Evolutionary conservation across 2,329 filamentous ascomycete genomes (phyloP).

Genomic region (Colletotrichum tropicale): DNA sequence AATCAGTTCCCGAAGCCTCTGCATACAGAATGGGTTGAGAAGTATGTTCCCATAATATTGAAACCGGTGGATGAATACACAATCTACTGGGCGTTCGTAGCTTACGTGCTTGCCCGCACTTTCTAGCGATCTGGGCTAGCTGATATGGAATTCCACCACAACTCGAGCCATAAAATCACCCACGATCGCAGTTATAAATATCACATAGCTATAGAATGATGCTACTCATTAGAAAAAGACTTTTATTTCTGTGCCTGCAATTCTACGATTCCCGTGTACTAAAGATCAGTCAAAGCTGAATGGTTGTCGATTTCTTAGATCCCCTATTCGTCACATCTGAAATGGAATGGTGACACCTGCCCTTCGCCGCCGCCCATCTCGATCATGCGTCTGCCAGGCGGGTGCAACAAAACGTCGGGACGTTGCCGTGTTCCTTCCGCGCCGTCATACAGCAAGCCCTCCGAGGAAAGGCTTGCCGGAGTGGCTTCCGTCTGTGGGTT

Average conservation of each 20-base stretch:
- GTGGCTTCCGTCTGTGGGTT: background rate
- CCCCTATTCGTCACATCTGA: no score
- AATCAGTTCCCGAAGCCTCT: background rate
- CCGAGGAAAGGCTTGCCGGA: background rate
- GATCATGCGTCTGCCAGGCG: background rate
- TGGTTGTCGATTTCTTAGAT: no score
- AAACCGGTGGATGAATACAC: background rate
- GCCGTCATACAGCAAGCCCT: background rate
- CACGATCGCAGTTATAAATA: background rate
- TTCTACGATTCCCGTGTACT: background rate
- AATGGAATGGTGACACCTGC: background rate
- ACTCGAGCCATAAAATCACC: background rate
- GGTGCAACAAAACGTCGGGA: background rate
- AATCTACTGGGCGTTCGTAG: accelerated
- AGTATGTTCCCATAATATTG: background rate
- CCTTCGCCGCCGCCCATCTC: background rate
- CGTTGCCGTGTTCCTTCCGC: background rate
- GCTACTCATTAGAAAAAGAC: background rate
- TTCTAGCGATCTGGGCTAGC: background rate
- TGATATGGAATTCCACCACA: background rate
- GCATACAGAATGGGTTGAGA: background rate
- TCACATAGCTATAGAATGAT: background rate
- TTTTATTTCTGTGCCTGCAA: background rate
- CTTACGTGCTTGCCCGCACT: background rate
- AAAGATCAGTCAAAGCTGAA: no score